Evolutionary conservation across 2,329 filamentous ascomycete species (phyloP).

Genomic region (Trichophyton benhamiae): DNA sequence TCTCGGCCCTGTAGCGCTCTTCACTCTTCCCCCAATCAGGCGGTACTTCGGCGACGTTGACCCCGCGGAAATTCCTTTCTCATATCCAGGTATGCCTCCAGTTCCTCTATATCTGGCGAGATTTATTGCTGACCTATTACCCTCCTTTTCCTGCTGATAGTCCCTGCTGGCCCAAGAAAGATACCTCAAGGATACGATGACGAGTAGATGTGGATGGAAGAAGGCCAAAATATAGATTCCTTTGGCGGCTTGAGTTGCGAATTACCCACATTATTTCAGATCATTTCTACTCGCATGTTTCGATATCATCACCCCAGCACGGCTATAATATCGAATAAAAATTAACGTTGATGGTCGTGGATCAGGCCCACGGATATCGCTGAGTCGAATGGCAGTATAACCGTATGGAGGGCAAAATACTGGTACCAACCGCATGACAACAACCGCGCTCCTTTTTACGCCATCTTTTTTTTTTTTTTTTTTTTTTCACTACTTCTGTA

Average conservation of each 20-base stretch:
- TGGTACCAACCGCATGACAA: background rate
- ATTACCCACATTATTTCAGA: background rate
- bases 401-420: background rate
- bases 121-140: slow-evolving; percentile 1
- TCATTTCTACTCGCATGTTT: background rate
- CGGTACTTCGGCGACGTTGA: slow-evolving; percentile 60
- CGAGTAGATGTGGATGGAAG: slow-evolving; percentile 13
- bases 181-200: slow-evolving; percentile 39
- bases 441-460: background rate
- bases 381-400: background rate
- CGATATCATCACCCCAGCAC: background rate
- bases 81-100: slow-evolving; percentile 70
- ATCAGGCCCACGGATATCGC: background rate
- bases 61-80: slow-evolving; percentile 63
- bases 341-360: background rate
- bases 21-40: slow-evolving; percentile 63
- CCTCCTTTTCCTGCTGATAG: slow-evolving; percentile 19
- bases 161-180: slow-evolving; percentile 35
- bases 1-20: slow-evolving; percentile 57
- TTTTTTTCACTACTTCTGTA: background rate
- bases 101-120: background rate
- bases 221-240: background rate
- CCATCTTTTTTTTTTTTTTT: too few relatives aligned
- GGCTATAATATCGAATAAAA: background rate
- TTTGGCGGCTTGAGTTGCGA: background rate